These are phyloP conservation scores for Orbilia quercus DNA, from an alignment of 2,329 filamentous ascomycete species.

Conservation along the genomic window DNA sequence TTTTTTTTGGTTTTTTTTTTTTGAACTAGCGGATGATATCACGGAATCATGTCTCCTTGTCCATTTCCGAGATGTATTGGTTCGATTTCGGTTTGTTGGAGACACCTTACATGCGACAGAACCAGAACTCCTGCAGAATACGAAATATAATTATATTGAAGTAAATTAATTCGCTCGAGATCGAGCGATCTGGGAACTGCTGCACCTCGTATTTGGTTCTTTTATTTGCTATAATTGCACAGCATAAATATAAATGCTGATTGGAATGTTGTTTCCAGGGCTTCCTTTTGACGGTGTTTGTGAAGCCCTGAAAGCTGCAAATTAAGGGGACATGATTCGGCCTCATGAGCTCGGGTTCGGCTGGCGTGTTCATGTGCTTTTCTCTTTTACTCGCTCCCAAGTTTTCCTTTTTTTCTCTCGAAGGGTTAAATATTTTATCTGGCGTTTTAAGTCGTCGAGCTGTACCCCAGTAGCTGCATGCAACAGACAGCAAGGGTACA, in stretches of 20 bases:
- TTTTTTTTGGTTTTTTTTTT: background rate
- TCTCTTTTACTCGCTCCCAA: background rate
- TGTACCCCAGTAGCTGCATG: constrained; percentile 20
- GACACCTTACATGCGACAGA: no score
- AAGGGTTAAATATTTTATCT: constrained; percentile 7
- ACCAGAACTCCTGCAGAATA: no score
- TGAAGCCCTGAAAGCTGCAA: background rate
- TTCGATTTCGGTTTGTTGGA: background rate
- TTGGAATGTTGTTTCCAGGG: constrained; percentile 15
- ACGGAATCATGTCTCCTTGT: constrained; percentile 20
- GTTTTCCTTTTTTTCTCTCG: constrained; percentile 31
- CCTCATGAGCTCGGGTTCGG: constrained; percentile 25
- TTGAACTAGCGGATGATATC: constrained; percentile 43
- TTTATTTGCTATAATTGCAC: constrained; percentile 26
- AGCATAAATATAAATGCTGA: constrained; percentile 25
- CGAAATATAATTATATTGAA: no score
- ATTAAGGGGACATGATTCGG: constrained; percentile 25
- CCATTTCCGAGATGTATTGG: background rate
- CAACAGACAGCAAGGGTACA: constrained; percentile 25
- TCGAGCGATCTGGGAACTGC: background rate
- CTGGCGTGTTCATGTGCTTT: constrained; percentile 36
- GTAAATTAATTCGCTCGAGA: no score
- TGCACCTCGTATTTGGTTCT: constrained; percentile 22
- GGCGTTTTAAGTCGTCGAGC: constrained; percentile 20
- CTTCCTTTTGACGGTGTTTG: background rate